Percentiles rank a stretch among this genome's conserved stretches.
Conservation (phyloP, 2,329 filamentous ascomycete species). For the Colletotrichum sp. region DNA sequence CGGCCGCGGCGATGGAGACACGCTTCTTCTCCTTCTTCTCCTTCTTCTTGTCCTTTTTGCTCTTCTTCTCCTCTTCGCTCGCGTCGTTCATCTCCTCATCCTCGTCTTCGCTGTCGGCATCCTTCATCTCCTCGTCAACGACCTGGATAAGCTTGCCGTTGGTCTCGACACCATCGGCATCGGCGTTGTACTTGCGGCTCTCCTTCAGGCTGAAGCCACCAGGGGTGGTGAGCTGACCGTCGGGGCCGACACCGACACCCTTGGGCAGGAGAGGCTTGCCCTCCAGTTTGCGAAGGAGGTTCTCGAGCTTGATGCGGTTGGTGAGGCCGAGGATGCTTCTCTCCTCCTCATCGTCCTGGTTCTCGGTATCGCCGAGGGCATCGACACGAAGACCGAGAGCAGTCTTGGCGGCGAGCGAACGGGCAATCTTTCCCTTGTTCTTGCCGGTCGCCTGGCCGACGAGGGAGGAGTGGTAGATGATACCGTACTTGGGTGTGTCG, state of each 20-base stretch:
- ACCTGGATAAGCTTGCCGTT: conserved; percentile 52
- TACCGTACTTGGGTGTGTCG: conserved; percentile 97
- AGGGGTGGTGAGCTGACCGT: conserved; percentile 66
- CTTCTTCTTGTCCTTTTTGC: conserved; percentile 41
- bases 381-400: conserved; percentile 93
- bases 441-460: conserved; percentile 96
- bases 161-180: conserved; percentile 80
- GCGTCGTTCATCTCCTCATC: conserved; percentile 46
- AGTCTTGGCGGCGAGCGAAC: conserved; percentile 93
- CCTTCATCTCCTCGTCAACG: conserved; percentile 44
- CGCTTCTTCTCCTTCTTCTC: conserved; percentile 37
- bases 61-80: conserved; percentile 41
- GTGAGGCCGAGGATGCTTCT: conserved; percentile 80
- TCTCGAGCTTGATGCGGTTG: conserved; percentile 76
- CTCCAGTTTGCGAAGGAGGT: conserved; percentile 79
- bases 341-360: conserved; percentile 85
- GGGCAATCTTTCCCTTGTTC: conserved; percentile 99
- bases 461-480: conserved; percentile 90
- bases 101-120: conserved; percentile 40
- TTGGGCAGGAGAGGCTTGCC: conserved; percentile 86
- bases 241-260: conserved; percentile 76
- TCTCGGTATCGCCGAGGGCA: conserved; percentile 68
- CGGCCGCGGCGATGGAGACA: conserved; percentile 26
- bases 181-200: conserved; percentile 90
- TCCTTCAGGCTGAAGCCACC: conserved; percentile 93